A percentile compares a stretch with the other conserved stretches of the same genome.
These are phyloP conservation scores for Carex kokanica DNA, from an alignment of 176 grass and related monocot species.

Conservation along the genomic window DNA sequence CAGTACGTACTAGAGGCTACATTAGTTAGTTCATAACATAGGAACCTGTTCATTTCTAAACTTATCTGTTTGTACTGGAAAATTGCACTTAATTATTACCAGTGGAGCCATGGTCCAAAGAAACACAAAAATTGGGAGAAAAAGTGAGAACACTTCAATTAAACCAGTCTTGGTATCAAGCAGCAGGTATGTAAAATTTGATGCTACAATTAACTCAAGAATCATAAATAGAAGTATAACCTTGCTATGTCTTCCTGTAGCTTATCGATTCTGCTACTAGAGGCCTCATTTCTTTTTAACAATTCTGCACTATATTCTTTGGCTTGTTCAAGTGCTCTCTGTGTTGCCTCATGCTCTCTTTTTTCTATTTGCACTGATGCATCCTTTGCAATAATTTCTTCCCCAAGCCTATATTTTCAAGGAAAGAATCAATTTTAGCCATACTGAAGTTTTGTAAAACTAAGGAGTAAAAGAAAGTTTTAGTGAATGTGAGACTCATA, in stretches of 20 bases:
- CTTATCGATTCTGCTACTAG: slow-evolving; percentile 23
- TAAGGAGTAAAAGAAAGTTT: neutral
- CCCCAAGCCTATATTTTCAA: slow-evolving; percentile 20
- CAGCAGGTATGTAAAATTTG: neutral
- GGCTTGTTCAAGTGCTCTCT: slow-evolving; percentile 30
- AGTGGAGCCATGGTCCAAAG: neutral
- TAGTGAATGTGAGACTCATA: neutral
- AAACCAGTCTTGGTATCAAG: neutral
- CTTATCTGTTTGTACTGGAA: no score
- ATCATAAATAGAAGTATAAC: neutral
- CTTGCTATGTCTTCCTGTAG: slow-evolving; percentile 31
- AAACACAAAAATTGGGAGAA: neutral
- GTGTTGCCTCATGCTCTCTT: slow-evolving; percentile 27
- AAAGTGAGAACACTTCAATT: neutral
- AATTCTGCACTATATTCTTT: slow-evolving; percentile 27
- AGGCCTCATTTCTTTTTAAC: slow-evolving; percentile 24
- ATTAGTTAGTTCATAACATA: no score
- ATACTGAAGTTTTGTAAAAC: neutral
- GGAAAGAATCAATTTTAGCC: neutral
- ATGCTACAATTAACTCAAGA: neutral
- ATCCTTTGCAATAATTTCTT: slow-evolving; percentile 29
- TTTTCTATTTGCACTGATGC: slow-evolving; percentile 26
- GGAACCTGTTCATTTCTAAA: no score
- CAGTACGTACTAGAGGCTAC: neutral
- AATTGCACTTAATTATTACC: no score